Percentiles rank a stretch among this genome's conserved stretches.
Evolutionary conservation across 306 rosid species (phyloP).

Genomic region (Acacia acuminata): DNA sequence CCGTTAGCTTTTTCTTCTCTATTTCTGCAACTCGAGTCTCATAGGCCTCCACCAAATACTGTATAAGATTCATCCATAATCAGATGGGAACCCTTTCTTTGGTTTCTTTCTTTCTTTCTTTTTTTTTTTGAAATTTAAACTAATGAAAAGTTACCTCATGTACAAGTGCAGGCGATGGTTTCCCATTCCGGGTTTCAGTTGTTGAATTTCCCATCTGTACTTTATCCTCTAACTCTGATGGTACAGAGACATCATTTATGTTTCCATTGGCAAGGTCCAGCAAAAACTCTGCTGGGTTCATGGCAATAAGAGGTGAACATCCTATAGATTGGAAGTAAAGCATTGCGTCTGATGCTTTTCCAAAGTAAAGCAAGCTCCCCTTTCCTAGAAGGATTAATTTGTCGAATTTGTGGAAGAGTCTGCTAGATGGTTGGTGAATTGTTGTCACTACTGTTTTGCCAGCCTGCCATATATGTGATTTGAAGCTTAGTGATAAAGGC

Average conservation of each 20-base stretch:
- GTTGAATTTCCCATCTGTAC: conserved; percentile 72
- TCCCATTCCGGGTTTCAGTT: conserved; percentile 54
- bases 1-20: conserved; percentile 73
- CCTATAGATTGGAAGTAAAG: conserved; percentile 85
- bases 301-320: conserved; percentile 85
- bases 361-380: conserved; percentile 91
- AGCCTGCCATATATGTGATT: conserved; percentile 56
- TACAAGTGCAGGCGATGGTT: conserved; percentile 77
- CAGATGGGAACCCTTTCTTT: neutral
- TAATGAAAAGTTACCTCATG: conserved; percentile 68
- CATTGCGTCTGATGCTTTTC: conserved; percentile 87
- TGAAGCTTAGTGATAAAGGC: conserved; percentile 19
- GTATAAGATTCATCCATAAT: conserved; percentile 31
- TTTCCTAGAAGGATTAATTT: conserved; percentile 96
- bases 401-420: conserved; percentile 93
- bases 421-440: conserved; percentile 97
- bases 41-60: conserved; percentile 89
- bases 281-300: conserved; percentile 98
- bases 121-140: neutral
- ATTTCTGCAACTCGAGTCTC: conserved; percentile 73
- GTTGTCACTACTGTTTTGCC: conserved; percentile 97
- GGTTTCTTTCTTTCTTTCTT: neutral
- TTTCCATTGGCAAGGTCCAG: conserved; percentile 96
- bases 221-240: conserved; percentile 87
- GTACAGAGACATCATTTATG: conserved; percentile 78